These are phyloP conservation scores for Panus rudis DNA, from an alignment of 768 basidiomycete species.

Conservation along the genomic window DNA sequence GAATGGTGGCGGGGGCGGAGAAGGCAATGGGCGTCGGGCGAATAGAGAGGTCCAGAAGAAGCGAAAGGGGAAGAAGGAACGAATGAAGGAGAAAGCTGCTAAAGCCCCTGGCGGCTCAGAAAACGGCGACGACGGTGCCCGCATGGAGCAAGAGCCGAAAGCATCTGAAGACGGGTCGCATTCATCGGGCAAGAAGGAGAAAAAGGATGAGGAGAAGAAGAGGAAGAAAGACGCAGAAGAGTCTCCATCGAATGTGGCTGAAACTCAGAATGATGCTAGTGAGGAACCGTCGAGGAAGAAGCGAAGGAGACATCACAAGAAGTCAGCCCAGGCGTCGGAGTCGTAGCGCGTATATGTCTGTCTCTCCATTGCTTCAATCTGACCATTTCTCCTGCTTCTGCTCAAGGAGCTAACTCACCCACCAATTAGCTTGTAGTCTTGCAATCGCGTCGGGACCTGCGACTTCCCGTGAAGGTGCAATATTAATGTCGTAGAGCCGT, in stretches of 20 bases:
- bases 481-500: no score
- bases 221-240: slow-evolving; percentile 17
- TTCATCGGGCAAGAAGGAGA: slow-evolving; percentile 29
- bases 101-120: slow-evolving; percentile 12
- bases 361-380: no score
- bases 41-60: slow-evolving; percentile 40
- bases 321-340: background rate
- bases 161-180: no score
- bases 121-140: slow-evolving; percentile 6
- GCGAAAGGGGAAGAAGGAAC: slow-evolving; percentile 31
- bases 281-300: slow-evolving; percentile 29
- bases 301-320: slow-evolving; percentile 36
- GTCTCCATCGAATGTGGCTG: slow-evolving; percentile 7
- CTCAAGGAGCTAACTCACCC: no score
- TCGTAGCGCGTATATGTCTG: no score
- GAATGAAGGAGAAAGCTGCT: slow-evolving; percentile 15
- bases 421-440: no score
- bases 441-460: no score
- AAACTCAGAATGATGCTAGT: slow-evolving; percentile 8
- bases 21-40: slow-evolving; percentile 14
- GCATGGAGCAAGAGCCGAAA: no score
- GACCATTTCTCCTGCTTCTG: no score
- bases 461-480: no score
- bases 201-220: slow-evolving; percentile 25
- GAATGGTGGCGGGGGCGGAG: slow-evolving; percentile 5